These are phyloP conservation scores for Acacia acuminata DNA, from an alignment of 306 rosid species.

Conservation along the genomic window DNA sequence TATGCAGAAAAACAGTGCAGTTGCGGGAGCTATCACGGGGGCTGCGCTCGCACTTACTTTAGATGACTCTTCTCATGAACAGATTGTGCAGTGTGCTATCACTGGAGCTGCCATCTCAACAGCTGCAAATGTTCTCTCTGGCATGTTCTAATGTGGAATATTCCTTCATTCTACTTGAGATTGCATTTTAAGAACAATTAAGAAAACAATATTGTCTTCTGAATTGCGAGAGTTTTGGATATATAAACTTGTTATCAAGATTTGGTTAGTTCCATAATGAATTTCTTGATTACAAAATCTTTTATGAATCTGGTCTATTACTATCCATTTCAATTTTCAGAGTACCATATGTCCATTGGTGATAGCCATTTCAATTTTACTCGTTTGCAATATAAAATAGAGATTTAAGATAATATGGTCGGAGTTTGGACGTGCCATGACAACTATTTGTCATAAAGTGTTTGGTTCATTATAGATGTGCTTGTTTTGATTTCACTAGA, in stretches of 20 bases:
- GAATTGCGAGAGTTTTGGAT: constrained; percentile 3
- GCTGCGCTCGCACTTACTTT: constrained; percentile 72
- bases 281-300: not conserved
- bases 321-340: not conserved
- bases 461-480: no score
- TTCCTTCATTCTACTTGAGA: not conserved
- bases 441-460: not conserved
- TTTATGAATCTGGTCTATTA: not conserved
- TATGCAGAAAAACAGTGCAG: constrained; percentile 86
- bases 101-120: constrained; percentile 89
- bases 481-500: not conserved
- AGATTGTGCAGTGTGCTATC: constrained; percentile 78
- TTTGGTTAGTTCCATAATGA: not conserved
- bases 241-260: not conserved
- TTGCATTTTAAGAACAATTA: not conserved
- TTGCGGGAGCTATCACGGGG: constrained; percentile 85
- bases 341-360: not conserved
- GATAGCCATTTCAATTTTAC: not conserved
- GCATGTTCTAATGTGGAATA: constrained; percentile 51
- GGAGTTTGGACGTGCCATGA: not conserved
- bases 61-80: constrained; percentile 71
- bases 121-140: constrained; percentile 78
- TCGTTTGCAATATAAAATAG: not conserved
- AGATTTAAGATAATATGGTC: no score
- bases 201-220: not conserved